phyloP scores from a whole-genome alignment of 2,329 filamentous ascomycete species.

The Aspergillus alliaceus region DNA sequence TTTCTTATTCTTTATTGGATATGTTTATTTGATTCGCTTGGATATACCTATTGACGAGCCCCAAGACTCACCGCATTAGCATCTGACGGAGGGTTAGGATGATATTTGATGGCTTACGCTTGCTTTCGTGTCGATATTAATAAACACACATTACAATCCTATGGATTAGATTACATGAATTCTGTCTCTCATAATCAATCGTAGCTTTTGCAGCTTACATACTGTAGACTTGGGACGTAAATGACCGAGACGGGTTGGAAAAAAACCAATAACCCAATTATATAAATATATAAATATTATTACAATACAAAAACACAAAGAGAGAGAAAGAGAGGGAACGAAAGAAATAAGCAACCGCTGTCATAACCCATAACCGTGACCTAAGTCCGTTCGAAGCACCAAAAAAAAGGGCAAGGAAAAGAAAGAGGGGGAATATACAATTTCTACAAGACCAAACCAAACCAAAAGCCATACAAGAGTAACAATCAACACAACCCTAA shows the following conservation, averaged over 20 bases:
- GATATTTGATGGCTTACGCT: background rate
- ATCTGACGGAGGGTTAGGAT: background rate
- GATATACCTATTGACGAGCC: constrained; percentile 12
- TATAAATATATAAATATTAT: background rate
- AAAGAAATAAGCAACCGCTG: constrained; percentile 22
- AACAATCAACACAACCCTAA: background rate
- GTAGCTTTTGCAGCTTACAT: no score
- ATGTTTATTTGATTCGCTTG: constrained; percentile 6
- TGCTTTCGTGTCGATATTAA: background rate
- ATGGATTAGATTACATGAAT: no score
- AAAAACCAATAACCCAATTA: background rate
- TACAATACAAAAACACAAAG: background rate
- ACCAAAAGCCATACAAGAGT: no score
- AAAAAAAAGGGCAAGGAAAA: background rate
- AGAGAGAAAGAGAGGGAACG: background rate
- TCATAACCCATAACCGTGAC: constrained; percentile 27
- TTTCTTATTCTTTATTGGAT: constrained; percentile 7
- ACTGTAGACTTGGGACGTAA: background rate
- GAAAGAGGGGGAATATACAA: background rate
- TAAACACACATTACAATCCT: background rate
- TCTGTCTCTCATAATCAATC: no score
- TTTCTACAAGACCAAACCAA: background rate
- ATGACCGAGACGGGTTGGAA: no score
- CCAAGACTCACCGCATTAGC: background rate
- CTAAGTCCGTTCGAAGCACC: constrained; percentile 8